These are phyloP conservation scores for Corylus americana DNA, from an alignment of 306 rosid species.

Conservation along the genomic window DNA sequence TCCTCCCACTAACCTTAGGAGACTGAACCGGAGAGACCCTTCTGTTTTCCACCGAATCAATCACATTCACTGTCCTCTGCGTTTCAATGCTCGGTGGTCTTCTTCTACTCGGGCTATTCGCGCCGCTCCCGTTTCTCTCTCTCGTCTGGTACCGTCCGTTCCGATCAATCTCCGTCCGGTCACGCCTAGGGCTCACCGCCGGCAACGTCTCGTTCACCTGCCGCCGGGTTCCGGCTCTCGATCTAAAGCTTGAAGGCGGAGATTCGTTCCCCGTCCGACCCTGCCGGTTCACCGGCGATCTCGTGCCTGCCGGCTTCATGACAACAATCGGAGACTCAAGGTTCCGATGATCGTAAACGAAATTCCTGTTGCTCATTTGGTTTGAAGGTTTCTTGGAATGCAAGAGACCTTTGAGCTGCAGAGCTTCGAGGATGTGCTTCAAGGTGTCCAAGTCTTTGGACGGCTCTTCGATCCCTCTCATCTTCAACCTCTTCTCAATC, in stretches of 20 bases:
- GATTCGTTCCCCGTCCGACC: conserved; percentile 54
- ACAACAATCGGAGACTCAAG: conserved; percentile 68
- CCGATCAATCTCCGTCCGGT: conserved; percentile 40
- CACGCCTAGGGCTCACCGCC: conserved; percentile 41
- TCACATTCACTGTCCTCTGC: conserved; percentile 36
- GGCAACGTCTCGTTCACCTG: conserved; percentile 26
- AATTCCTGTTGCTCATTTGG: conserved; percentile 39
- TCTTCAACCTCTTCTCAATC: conserved; percentile 67
- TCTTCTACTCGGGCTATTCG: conserved; percentile 57
- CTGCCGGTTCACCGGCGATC: conserved; percentile 40
- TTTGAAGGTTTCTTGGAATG: conserved; percentile 50
- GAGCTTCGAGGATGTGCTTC: conserved; percentile 77
- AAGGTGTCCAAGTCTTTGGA: conserved; percentile 70
- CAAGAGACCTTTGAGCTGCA: conserved; percentile 88
- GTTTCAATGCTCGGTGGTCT: conserved; percentile 44
- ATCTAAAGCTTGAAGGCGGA: conserved; percentile 48
- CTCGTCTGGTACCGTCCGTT: conserved; percentile 38
- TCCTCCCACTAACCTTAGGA: conserved; percentile 50
- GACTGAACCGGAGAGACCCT: conserved; percentile 72
- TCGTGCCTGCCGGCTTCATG: conserved; percentile 45
- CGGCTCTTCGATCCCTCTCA: conserved; percentile 79
- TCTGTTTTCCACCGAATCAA: conserved; percentile 49
- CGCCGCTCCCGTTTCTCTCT: conserved; percentile 32
- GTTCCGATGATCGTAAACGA: conserved; percentile 37
- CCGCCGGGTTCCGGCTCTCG: conserved; percentile 46